Conservation (phyloP, 2,329 filamentous ascomycete species). For the Cordyceps militaris region DNA sequence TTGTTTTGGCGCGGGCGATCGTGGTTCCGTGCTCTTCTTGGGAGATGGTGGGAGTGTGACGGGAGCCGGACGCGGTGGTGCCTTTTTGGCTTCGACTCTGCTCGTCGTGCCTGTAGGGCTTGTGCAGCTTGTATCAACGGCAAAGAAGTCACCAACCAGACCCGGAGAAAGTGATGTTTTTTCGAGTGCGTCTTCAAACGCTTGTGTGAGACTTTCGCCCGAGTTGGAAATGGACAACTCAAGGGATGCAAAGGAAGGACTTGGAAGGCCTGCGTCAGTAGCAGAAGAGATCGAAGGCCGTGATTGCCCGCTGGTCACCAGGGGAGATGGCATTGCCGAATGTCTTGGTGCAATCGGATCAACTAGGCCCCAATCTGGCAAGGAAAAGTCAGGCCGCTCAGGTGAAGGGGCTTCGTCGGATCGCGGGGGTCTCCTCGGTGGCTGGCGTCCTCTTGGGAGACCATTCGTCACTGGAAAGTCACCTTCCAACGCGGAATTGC, state of each 20-base stretch:
- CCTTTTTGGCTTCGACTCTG: slow-evolving; percentile 26
- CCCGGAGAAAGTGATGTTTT: background rate
- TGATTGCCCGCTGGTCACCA: slow-evolving; percentile 20
- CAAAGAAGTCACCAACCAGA: slow-evolving; percentile 15
- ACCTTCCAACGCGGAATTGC: slow-evolving; percentile 23
- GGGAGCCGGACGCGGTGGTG: slow-evolving; percentile 26
- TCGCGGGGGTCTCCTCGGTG: slow-evolving; percentile 14
- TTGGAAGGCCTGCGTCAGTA: slow-evolving; percentile 27
- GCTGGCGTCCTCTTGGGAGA: slow-evolving; percentile 29
- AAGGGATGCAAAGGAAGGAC: slow-evolving; percentile 30
- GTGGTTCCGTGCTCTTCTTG: background rate
- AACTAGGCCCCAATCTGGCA: slow-evolving; percentile 24
- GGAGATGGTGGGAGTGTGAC: slow-evolving; percentile 23
- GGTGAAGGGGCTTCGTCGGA: slow-evolving; percentile 8
- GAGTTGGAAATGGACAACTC: slow-evolving; percentile 28
- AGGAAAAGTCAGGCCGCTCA: slow-evolving; percentile 15
- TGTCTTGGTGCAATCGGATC: slow-evolving; percentile 23
- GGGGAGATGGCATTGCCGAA: slow-evolving; percentile 30
- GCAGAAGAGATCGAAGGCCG: slow-evolving; percentile 22
- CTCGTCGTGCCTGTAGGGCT: slow-evolving; percentile 12
- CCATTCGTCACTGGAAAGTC: slow-evolving; percentile 29
- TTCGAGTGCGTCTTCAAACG: slow-evolving; percentile 21
- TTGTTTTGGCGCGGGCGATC: background rate
- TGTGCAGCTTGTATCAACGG: slow-evolving; percentile 11
- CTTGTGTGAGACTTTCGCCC: slow-evolving; percentile 25